These are phyloP conservation scores for Aspergillus homomorphus DNA, from an alignment of 495 filamentous ascomycete species.

Conservation along the genomic window DNA sequence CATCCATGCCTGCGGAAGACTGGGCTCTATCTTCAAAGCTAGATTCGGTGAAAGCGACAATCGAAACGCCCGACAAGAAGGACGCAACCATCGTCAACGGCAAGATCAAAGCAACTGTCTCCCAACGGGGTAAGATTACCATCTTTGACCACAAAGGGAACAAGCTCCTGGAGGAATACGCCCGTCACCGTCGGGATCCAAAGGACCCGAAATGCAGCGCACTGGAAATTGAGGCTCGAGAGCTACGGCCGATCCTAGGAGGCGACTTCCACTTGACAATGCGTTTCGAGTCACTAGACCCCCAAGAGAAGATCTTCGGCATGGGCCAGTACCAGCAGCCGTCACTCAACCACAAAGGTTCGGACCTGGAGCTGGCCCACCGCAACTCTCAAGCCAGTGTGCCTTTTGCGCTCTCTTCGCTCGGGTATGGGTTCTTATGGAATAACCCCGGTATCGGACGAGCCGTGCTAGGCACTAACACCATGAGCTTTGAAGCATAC, in stretches of 20 bases:
- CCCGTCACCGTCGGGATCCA: slow-evolving; percentile 48
- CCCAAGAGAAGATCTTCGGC: slow-evolving; percentile 55
- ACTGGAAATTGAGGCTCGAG: slow-evolving; percentile 50
- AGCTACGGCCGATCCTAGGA: slow-evolving; percentile 51
- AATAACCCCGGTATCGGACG: slow-evolving; percentile 57
- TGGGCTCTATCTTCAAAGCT: slow-evolving; percentile 48
- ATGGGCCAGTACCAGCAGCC: slow-evolving; percentile 64
- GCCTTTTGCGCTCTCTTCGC: slow-evolving; percentile 52
- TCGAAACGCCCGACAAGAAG: slow-evolving; percentile 24
- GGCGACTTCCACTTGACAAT: slow-evolving; percentile 52
- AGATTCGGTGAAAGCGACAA: slow-evolving; percentile 11
- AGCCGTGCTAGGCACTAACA: slow-evolving; percentile 53
- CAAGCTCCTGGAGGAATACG: slow-evolving; percentile 54
- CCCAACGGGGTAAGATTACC: slow-evolving; percentile 47
- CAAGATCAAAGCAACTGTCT: slow-evolving; percentile 48
- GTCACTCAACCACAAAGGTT: slow-evolving; percentile 53
- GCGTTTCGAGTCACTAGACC: slow-evolving; percentile 50
- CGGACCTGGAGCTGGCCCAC: slow-evolving; percentile 57
- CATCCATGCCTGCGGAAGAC: slow-evolving; percentile 46
- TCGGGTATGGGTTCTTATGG: slow-evolving; percentile 58
- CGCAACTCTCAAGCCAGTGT: slow-evolving; percentile 59
- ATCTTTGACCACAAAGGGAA: slow-evolving; percentile 43
- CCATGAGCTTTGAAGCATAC: slow-evolving; percentile 57
- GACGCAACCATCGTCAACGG: slow-evolving; percentile 49
- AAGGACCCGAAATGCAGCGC: slow-evolving; percentile 55